These are phyloP conservation scores for Nannochloris sp. DNA, from an alignment of 139 green algal species.

Conservation along the genomic window DNA sequence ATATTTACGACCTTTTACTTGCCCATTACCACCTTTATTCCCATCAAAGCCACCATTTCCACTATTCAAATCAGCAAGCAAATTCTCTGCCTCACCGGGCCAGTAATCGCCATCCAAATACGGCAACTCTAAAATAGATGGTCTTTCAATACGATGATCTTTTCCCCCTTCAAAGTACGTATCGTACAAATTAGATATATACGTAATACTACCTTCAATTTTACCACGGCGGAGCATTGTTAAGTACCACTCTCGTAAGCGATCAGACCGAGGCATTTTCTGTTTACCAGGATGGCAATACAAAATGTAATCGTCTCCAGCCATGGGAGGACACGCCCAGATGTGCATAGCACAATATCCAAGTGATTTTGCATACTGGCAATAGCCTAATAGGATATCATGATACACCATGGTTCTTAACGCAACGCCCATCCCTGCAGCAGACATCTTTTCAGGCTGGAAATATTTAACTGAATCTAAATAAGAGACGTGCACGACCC, in stretches of 20 bases:
- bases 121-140: slow-evolving; percentile 60
- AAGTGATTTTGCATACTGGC: slow-evolving; percentile 71
- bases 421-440: slow-evolving; percentile 34
- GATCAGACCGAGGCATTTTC: slow-evolving; percentile 86
- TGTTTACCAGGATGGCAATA: slow-evolving; percentile 95
- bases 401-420: slow-evolving; percentile 96
- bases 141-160: slow-evolving; percentile 64
- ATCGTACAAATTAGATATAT: slow-evolving; percentile 90
- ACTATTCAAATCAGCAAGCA: slow-evolving; percentile 26
- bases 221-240: slow-evolving; percentile 64
- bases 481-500: slow-evolving; percentile 89
- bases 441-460: slow-evolving; percentile 59
- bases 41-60: neutral
- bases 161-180: slow-evolving; percentile 81
- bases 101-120: slow-evolving; percentile 99
- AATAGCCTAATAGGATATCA: slow-evolving; percentile 89
- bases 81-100: slow-evolving; percentile 82
- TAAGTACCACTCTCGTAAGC: slow-evolving; percentile 90
- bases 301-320: slow-evolving; percentile 98
- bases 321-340: slow-evolving; percentile 95
- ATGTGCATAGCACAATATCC: slow-evolving; percentile 96
- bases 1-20: slow-evolving; percentile 44
- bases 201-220: slow-evolving; percentile 63
- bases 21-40: slow-evolving; percentile 27
- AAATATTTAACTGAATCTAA: slow-evolving; percentile 99